phyloP scores from a whole-genome alignment of 768 basidiomycete species.

The Boletus patriciae region DNA sequence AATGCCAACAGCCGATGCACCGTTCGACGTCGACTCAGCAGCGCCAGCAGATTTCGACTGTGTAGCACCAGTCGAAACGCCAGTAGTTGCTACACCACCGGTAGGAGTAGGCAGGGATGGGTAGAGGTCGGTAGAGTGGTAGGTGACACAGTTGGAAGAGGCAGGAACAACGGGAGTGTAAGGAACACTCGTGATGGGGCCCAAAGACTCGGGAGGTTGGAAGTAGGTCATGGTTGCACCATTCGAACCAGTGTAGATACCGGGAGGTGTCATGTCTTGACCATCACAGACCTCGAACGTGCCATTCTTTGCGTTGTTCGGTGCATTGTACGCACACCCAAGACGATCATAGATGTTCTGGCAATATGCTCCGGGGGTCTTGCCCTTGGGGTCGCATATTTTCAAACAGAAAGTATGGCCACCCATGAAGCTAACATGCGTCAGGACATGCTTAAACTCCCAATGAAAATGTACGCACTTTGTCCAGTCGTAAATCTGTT shows the following conservation, averaged over 20 bases:
- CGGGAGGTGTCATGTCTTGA: conserved; percentile 63
- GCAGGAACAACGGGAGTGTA: conserved; percentile 42
- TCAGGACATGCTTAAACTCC: neutral
- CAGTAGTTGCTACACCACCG: neutral
- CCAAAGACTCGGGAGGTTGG: conserved; percentile 50
- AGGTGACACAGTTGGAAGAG: conserved; percentile 46
- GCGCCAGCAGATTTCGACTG: conserved; percentile 17
- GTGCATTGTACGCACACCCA: conserved; percentile 73
- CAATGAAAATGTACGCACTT: conserved; percentile 43
- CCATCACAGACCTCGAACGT: conserved; percentile 65
- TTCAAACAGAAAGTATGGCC: conserved; percentile 66
- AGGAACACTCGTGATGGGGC: conserved; percentile 44
- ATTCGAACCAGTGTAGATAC: conserved; percentile 40
- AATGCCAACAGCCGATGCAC: conserved; percentile 23
- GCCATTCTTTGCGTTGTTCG: conserved; percentile 56
- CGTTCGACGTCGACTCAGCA: conserved; percentile 15
- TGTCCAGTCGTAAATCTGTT: conserved; percentile 69
- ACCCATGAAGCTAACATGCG: conserved; percentile 62
- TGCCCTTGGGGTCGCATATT: conserved; percentile 58
- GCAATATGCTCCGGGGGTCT: conserved; percentile 56
- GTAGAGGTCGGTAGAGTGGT: conserved; percentile 38
- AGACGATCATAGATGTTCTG: conserved; percentile 75
- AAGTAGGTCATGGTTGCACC: conserved; percentile 46
- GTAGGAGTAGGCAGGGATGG: conserved; percentile 21
- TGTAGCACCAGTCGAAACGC: conserved; percentile 7